Conservation (phyloP, 2,329 filamentous ascomycete genomes). For the Phyllosticta citriasiana region DNA sequence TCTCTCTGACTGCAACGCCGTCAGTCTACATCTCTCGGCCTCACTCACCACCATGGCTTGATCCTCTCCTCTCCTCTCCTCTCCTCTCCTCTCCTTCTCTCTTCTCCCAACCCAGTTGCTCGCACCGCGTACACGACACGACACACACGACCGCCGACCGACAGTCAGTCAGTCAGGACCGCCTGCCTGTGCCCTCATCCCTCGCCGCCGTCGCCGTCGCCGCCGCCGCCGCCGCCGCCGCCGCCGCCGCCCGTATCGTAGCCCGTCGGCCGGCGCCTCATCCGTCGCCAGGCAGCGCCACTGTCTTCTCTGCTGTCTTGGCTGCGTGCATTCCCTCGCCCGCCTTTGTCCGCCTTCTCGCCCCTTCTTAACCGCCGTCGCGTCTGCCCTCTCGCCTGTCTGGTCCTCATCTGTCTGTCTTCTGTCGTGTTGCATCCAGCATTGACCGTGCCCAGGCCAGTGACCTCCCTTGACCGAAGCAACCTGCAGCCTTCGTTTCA, state of each 20-base stretch:
- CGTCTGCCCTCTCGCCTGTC: conserved; percentile 1
- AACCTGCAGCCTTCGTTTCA: conserved; percentile 10
- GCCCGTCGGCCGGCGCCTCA: background rate
- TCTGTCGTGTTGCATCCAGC: conserved; percentile 9
- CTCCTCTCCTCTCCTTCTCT: too few species aligned
- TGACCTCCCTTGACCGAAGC: background rate
- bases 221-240: too few species aligned
- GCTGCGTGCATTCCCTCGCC: conserved; percentile 1
- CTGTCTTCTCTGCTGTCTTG: background rate
- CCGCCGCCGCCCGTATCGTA: background rate
- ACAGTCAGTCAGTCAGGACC: too few species aligned
- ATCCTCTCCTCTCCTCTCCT: too few species aligned
- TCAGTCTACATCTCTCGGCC: too few species aligned
- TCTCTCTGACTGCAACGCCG: too few species aligned
- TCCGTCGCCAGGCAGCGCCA: background rate
- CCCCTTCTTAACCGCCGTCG: conserved; percentile 3
- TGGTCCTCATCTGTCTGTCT: background rate
- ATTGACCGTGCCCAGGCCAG: conserved; percentile 8
- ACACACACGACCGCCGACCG: too few species aligned
- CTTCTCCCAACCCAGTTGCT: too few species aligned
- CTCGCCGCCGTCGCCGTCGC: background rate
- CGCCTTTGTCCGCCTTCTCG: conserved; percentile 8
- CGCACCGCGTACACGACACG: too few species aligned
- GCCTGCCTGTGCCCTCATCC: background rate
- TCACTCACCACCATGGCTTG: too few species aligned